Evolutionary conservation across 176 grass and related monocot species (phyloP), one percentile per base, ranked within the genome.

Genomic region (Poa annua): DNA sequence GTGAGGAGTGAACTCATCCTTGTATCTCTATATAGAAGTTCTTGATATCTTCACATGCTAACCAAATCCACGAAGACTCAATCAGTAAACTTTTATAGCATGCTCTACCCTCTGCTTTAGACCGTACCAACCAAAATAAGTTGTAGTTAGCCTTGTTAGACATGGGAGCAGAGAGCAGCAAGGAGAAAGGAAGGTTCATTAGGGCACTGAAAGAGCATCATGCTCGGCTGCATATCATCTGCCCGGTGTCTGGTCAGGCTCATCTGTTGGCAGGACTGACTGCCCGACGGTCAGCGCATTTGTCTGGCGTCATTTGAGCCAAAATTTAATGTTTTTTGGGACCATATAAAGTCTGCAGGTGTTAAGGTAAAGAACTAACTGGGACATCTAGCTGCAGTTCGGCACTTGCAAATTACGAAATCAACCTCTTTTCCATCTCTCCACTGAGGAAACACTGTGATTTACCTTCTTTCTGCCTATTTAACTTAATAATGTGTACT

Each of bases 261-360:
- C 75, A 85, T 89, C 6, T 92, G 92, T 77, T 94, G 73, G 57
- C 84, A 83, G 51, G 78, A 92, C 63, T 91, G 70, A 85, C 12
- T 77, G 50, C 60, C 42, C 44, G 42, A 29, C 29, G 24, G 24
- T 25, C 70, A 50, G 70, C 5, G 12, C 68, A 71, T 71, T 71
- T 47, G 68, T 25, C 68, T 71, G 7, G 5, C 68, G 26, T 16
- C 42, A 72, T 72, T 72, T 72, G 13, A 72, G 22, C 22, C 24
- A 21, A 73, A 32, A 73, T 73, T 50, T 29, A 50, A 50, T 47
- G 45, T 73, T 32, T 60, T 69, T n/a, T 53, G 20, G 49, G 26
- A 68, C 9, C 25, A 67, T 74, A 71, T 45, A 79, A 53, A 69
- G 71, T 26, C 50, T 66, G 32, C 20, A 47, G 38, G 26, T 32